A percentile compares a stretch with the other conserved stretches of the same genome.
These are phyloP conservation scores for Nothomitra cinnamomea DNA, from an alignment of 2,329 filamentous ascomycete genomes.

Conservation along the genomic window DNA sequence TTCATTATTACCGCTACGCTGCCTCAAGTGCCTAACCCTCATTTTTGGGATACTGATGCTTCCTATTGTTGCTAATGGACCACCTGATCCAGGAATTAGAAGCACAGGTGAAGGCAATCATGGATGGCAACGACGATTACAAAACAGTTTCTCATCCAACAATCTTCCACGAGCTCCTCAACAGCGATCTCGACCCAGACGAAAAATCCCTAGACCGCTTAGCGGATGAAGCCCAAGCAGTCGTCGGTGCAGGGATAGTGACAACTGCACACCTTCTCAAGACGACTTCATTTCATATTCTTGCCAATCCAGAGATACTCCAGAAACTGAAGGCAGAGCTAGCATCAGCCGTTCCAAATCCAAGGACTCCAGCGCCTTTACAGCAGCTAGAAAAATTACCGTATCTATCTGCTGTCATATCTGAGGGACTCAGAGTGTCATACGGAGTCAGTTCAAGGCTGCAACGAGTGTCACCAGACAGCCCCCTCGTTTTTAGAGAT, in stretches of 20 bases:
- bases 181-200: background rate
- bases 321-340: background rate
- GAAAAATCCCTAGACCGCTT: background rate
- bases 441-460: conserved; percentile 2
- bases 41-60: too few relatives aligned
- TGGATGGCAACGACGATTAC: background rate
- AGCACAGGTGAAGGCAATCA: background rate
- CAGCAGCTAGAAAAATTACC: conserved; percentile 5
- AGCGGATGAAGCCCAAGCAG: background rate
- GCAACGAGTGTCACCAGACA: conserved; percentile 1
- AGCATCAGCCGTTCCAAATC: background rate
- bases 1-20: too few relatives aligned
- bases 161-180: conserved; percentile 1
- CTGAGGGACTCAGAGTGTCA: conserved; percentile 4
- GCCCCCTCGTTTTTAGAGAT: background rate
- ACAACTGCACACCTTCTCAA: conserved; percentile 2
- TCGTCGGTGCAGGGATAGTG: background rate
- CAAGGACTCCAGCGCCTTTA: background rate
- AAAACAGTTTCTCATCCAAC: background rate
- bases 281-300: conserved; percentile 1
- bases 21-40: too few relatives aligned
- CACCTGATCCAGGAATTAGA: too few relatives aligned
- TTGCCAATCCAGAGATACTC: background rate
- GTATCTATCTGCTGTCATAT: conserved; percentile 3
- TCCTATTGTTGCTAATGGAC: too few relatives aligned